Base-by-base conservation (phyloP, 1,139 yeast genomes). In the Taphrina communis region DNA sequence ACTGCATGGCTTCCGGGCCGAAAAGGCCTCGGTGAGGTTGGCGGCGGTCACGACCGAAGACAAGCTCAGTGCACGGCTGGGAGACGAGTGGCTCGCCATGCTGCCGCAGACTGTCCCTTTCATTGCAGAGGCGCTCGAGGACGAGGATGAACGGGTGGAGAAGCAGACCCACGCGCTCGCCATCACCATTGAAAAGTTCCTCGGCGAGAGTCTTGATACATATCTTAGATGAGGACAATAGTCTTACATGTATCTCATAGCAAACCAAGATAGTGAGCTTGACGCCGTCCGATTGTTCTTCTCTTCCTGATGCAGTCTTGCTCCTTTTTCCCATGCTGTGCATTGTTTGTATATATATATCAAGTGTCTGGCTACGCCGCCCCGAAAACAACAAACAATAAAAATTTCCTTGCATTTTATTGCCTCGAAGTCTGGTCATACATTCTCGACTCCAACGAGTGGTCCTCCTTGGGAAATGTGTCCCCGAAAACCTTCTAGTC, bases 51-150 rank as follows among this genome's bases (percentile, higher is more conserved):
- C 88, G 77, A 82, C 90, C 1, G 84, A 93, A 78, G 90, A 90
- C 79, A 83, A 86, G 36, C 86, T 94, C 53, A 94, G 92, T 84
- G 90, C 90, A 73, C 90, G 90, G 81, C 88, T 92, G 77, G 98
- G 98, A 66, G 98, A 94, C 76, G 92, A 88, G 77, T 94, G 99
- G 99, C 84, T 94, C 72, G 81, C 88, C 50, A 84, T 90, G 82
- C 83, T 94, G 76, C 99, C 99, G 36, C 97, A 94, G 75, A 84
- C 94, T 75, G 96, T 95, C 72, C 99, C 99, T 55, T 85, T 91
- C 72, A 90, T 94, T 78, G 97, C 98, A 6, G 99, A 94, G 79
- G 81, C 95, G 71, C 83, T 94, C 72, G 99, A 94, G 77, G 98
- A 93, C 77, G 98, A 94, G 72, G 96, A 93, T 73, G 99, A 95